phyloP scores from a whole-genome alignment of 1,284 basidiomycete species.

The Hypsizygus ulmarius region DNA sequence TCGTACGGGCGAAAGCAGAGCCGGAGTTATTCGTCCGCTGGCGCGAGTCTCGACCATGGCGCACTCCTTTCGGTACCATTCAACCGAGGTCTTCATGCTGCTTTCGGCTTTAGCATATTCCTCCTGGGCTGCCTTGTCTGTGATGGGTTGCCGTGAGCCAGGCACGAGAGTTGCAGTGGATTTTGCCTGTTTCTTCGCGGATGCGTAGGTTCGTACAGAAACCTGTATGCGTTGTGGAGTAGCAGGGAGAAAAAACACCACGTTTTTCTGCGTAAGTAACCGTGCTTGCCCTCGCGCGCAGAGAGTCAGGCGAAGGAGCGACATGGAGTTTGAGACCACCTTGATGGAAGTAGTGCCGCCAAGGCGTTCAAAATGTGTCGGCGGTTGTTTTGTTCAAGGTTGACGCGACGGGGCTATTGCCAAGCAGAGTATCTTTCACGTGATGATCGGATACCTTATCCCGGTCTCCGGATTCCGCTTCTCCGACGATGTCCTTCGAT shows the following conservation, averaged over 20 bases:
- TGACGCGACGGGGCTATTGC: background rate
- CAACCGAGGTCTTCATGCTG: constrained; percentile 61
- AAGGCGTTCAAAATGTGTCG: background rate
- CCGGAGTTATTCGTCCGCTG: constrained; percentile 70
- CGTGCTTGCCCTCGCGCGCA: constrained; percentile 1
- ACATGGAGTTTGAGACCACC: constrained; percentile 1
- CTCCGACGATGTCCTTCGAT: background rate
- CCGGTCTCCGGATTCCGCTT: no score
- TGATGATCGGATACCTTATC: background rate
- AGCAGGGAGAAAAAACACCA: background rate
- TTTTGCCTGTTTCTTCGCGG: constrained; percentile 28
- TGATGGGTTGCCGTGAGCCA: constrained; percentile 54
- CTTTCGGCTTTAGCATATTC: constrained; percentile 59
- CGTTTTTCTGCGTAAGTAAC: background rate
- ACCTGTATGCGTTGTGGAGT: background rate
- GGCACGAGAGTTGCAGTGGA: constrained; percentile 55
- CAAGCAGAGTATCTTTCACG: no score
- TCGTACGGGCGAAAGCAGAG: constrained; percentile 64
- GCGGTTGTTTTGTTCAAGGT: background rate
- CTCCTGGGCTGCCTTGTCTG: constrained; percentile 44
- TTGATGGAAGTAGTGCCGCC: background rate
- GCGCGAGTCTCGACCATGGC: constrained; percentile 67
- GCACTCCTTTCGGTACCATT: constrained; percentile 72
- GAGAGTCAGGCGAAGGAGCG: constrained; percentile 8
- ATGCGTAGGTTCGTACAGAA: constrained; percentile 17